These are phyloP conservation scores for Trichosanthes cucumerina DNA, from an alignment of 306 rosid genomes.

Conservation along the genomic window DNA sequence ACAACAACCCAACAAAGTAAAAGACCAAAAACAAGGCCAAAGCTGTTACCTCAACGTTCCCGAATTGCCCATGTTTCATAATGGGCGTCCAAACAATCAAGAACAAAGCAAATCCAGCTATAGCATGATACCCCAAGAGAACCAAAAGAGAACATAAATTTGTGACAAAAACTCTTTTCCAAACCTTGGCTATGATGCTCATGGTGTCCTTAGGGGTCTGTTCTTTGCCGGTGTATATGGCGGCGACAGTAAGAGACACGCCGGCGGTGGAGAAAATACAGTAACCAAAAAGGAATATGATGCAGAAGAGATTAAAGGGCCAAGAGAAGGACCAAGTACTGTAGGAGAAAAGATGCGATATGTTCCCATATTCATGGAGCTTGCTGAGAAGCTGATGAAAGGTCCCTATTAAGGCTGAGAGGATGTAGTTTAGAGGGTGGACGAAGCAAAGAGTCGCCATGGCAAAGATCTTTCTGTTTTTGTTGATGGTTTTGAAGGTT, in stretches of 20 bases:
- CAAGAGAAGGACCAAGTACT: not conserved
- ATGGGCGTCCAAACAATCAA: constrained; percentile 38
- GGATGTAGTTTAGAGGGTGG: constrained; percentile 16
- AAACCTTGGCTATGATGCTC: not conserved
- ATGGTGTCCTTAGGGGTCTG: constrained; percentile 9
- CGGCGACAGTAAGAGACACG: constrained; percentile 18
- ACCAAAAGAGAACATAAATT: constrained; percentile 10
- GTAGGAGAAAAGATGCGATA: constrained; percentile 3
- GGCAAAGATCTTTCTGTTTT: constrained; percentile 19
- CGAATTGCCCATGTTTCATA: not conserved
- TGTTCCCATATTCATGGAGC: not conserved
- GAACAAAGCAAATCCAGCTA: constrained; percentile 38
- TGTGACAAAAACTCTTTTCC: constrained; percentile 25
- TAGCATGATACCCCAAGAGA: constrained; percentile 7
- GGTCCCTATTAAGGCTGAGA: constrained; percentile 1
- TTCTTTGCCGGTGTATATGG: constrained; percentile 12
- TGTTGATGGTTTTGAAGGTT: constrained; percentile 14
- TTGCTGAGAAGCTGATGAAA: constrained; percentile 5
- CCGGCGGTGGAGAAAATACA: constrained; percentile 24
- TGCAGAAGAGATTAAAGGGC: constrained; percentile 13
- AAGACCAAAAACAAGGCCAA: not conserved
- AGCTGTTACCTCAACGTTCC: constrained; percentile 21
- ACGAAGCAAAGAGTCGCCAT: constrained; percentile 15
- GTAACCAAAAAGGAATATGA: constrained; percentile 11
- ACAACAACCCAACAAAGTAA: constrained; percentile 32